phyloP scores from a whole-genome alignment of 768 basidiomycete species.

The Candolleomyces eurysporus region DNA sequence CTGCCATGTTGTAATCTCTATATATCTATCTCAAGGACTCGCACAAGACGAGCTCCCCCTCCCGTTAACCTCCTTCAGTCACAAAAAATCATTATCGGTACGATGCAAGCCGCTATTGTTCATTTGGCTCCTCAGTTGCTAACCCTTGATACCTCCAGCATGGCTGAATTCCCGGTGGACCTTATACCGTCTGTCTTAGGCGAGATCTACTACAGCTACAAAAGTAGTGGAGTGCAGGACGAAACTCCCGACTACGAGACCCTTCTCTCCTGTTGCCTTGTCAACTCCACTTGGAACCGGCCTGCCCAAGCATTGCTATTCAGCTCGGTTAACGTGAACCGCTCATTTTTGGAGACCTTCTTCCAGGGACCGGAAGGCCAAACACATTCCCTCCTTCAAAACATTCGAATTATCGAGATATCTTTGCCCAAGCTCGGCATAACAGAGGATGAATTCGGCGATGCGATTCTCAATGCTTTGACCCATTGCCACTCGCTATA shows the following conservation, averaged over 20 bases:
- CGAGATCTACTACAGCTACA: constrained; percentile 12
- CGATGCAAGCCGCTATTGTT: not conserved
- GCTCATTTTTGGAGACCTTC: not conserved
- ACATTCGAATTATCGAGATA: not conserved
- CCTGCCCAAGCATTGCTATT: constrained; percentile 16
- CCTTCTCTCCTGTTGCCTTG: constrained; percentile 11
- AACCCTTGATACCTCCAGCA: not conserved
- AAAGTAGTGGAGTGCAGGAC: not conserved
- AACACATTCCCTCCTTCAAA: not conserved
- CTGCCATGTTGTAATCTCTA: no score
- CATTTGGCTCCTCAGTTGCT: not conserved
- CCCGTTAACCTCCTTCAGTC: no score
- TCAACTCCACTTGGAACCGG: constrained; percentile 15
- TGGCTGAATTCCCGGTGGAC: constrained; percentile 8
- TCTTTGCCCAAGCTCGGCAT: not conserved
- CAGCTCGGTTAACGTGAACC: not conserved
- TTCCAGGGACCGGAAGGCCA: not conserved
- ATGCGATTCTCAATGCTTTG: not conserved
- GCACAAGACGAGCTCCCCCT: no score
- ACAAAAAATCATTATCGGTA: not conserved
- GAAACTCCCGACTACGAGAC: constrained; percentile 15
- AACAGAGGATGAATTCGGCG: not conserved
- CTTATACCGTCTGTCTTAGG: constrained; percentile 11
- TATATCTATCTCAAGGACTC: no score
- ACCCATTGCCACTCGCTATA: not conserved